phyloP scores from a whole-genome alignment of 352 stramenopile species.

The Globisporangium solare region DNA sequence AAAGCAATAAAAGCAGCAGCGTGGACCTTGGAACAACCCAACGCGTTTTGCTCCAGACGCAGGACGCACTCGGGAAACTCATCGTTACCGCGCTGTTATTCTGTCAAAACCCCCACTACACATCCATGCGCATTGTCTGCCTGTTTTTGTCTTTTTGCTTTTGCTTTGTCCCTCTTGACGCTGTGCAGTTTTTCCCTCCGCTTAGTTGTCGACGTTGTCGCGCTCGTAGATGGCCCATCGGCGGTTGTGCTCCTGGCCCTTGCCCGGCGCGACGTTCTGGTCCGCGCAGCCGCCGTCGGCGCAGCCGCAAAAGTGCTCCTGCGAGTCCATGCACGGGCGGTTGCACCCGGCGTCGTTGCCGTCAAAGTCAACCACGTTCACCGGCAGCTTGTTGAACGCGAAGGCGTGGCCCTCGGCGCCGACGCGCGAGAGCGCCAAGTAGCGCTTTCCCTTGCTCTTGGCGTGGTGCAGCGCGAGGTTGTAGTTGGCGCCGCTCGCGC shows the following conservation, averaged over 20 bases:
- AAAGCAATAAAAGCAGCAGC: too few species aligned
- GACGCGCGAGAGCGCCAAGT: constrained; percentile 83
- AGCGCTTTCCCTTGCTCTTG: constrained; percentile 76
- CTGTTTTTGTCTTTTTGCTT: too few species aligned
- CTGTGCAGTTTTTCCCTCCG: too few species aligned
- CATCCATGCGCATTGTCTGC: too few species aligned
- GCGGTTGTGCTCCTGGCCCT: constrained; percentile 87
- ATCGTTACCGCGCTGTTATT: too few species aligned
- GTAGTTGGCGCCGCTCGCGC: constrained; percentile 87
- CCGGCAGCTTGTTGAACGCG: constrained; percentile 83
- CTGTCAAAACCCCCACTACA: too few species aligned
- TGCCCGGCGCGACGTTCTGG: constrained; percentile 50
- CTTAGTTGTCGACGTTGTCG: constrained; percentile 22
- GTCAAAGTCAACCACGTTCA: constrained; percentile 62
- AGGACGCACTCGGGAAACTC: too few species aligned
- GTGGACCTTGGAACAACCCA: too few species aligned
- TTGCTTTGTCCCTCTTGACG: too few species aligned
- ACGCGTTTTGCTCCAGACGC: too few species aligned
- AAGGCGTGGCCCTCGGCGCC: constrained; percentile 84
- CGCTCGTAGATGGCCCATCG: constrained; percentile 89
- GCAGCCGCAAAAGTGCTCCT: constrained; percentile 79
- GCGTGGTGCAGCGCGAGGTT: constrained; percentile 85
- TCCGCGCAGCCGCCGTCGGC: constrained; percentile 76
- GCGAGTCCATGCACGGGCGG: constrained; percentile 72
- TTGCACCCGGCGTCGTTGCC: constrained; percentile 79